A percentile compares a stretch with the other conserved stretches of the same genome.
These are phyloP conservation scores for Leishmania braziliensis DNA, from an alignment of 208 protist species.

Conservation along the genomic window DNA sequence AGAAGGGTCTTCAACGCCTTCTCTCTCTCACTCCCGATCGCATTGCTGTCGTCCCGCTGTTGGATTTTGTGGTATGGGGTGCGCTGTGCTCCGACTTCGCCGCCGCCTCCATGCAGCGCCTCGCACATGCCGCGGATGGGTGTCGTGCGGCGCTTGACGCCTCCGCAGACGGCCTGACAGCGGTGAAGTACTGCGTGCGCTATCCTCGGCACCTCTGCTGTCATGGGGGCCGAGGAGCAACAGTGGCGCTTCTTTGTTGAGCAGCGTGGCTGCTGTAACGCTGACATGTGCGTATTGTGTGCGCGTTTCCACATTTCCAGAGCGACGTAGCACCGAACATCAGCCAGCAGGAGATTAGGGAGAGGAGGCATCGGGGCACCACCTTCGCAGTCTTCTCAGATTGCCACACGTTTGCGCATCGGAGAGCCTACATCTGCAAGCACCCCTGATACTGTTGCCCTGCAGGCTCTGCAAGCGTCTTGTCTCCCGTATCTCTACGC, in stretches of 20 bases:
- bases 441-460: background rate
- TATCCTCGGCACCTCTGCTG: conserved; percentile 18
- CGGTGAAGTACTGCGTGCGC: conserved; percentile 30
- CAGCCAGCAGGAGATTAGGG: background rate
- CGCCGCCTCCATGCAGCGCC: conserved; percentile 1
- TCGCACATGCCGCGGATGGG: background rate
- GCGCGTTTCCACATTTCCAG: background rate
- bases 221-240: conserved; percentile 16
- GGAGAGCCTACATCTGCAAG: background rate
- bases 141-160: conserved; percentile 12
- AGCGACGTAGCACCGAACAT: too few species aligned
- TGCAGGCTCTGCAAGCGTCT: background rate
- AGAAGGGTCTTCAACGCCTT: background rate
- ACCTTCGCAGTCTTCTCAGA: background rate
- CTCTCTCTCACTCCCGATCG: conserved; percentile 12
- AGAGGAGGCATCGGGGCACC: too few species aligned
- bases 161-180: conserved; percentile 11
- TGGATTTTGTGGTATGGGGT: conserved; percentile 33
- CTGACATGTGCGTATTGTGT: background rate
- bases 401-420: background rate
- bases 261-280: background rate
- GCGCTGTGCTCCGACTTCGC: conserved; percentile 25
- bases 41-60: conserved; percentile 19
- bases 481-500: background rate
- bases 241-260: conserved; percentile 15